A percentile compares a stretch with the other conserved stretches of the same genome.
These are phyloP conservation scores for Scheffersomyces coipomensis DNA, from an alignment of 805 yeast genomes.

Conservation along the genomic window DNA sequence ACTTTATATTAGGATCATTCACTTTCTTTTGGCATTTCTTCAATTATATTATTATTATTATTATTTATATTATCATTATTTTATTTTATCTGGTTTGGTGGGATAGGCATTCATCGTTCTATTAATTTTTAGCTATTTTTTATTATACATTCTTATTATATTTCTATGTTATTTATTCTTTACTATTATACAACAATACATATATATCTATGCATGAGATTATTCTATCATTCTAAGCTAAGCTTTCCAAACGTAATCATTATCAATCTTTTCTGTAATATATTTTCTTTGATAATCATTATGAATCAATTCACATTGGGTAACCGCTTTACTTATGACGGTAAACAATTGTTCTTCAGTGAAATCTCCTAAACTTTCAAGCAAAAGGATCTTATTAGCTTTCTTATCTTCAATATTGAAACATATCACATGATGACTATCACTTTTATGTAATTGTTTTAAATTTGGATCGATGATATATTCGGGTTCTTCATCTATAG, in stretches of 20 bases:
- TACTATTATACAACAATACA: no score
- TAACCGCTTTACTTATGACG: slow-evolving; percentile 52
- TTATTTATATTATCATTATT: background rate
- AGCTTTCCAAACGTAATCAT: slow-evolving; percentile 61
- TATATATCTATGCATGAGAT: no score
- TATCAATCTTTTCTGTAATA: slow-evolving; percentile 46
- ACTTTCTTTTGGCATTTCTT: background rate
- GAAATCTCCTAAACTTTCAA: slow-evolving; percentile 75
- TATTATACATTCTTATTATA: background rate
- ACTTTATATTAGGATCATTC: slow-evolving; percentile 31
- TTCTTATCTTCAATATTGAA: slow-evolving; percentile 52
- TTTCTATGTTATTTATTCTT: background rate
- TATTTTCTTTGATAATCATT: slow-evolving; percentile 37
- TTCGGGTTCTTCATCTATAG: slow-evolving; percentile 15
- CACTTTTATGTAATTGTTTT: slow-evolving; percentile 39
- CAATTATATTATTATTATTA: background rate
- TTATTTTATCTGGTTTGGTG: background rate
- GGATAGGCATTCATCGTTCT: background rate
- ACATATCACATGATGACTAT: slow-evolving; percentile 66
- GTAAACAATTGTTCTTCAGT: slow-evolving; percentile 51
- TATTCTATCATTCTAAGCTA: no score
- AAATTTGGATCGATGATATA: slow-evolving; percentile 46
- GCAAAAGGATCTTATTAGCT: slow-evolving; percentile 56
- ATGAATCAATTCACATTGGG: slow-evolving; percentile 45
- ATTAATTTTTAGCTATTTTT: background rate